Evolutionary conservation across 2,329 filamentous ascomycete genomes (phyloP), one percentile per base, ranked within the genome.

Genomic region (Arachnopeziza araneosa): DNA sequence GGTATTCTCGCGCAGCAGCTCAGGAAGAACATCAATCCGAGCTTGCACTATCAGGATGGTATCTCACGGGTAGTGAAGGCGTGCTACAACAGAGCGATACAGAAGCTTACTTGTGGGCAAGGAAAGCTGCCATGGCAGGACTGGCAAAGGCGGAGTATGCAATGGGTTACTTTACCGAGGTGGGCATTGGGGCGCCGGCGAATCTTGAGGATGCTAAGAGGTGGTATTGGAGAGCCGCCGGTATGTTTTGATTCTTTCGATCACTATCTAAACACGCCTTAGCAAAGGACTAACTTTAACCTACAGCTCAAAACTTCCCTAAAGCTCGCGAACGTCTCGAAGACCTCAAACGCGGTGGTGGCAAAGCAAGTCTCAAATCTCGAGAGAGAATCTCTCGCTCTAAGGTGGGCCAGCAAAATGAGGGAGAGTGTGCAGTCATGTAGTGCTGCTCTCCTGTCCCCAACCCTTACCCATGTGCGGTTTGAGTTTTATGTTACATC

Each of bases 141-240:
- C 76, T 97, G 48, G 87, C 91, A 8, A 99, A 98, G 79, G 95
- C 95, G 0, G 90, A 98, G 77, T 98, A 97, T 76, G 95, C 93
- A 0, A 96, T 99, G 89, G 95, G 95, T 0, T 97, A 98, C 76
- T 97, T 96, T 72, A 96, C 91, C 0, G 95, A 99, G 75, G 88
- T 95, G 54, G 95, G 95, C 14, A 98, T 99, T 68, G 95, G 95
- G 30, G 87, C 91, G 65, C 81, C 88, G 19, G 86, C 89, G 9
- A 96, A 93, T 73, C 70, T 97, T 68, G 95, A 99, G 70, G 95
- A 98, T 76, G 95, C 93, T 23, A 97, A 96, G 80, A 85, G 92
- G 68, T 99, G 95, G 95, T 99, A 99, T 77, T 97, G 93, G 83
- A 83, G 93, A 74, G 93, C 95, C 75, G 95, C 95, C 72, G 90